Percentiles rank a stretch among this genome's conserved stretches.
These are phyloP conservation scores for Neurospora hispaniola DNA, from an alignment of 495 filamentous ascomycete genomes.

Conservation along the genomic window DNA sequence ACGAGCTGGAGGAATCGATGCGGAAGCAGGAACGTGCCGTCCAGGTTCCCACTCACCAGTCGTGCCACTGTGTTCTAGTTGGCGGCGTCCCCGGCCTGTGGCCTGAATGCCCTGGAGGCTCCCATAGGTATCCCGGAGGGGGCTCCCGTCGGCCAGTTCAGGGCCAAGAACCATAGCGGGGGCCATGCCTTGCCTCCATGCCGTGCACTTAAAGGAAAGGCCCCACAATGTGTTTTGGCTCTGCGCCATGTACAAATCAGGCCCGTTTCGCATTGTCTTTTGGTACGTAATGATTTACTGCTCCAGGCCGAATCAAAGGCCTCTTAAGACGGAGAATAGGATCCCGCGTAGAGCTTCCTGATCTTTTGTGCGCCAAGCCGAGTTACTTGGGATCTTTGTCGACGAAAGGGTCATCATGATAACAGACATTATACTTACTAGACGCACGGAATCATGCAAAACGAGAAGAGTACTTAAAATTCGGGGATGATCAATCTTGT, in stretches of 20 bases:
- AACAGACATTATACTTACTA: neutral
- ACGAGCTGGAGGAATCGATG: neutral
- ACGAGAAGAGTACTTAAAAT: neutral
- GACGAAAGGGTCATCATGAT: neutral
- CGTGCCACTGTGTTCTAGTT: constrained; percentile 4
- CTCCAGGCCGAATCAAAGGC: neutral
- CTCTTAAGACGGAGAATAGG: neutral
- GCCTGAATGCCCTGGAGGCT: no score
- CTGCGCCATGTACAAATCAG: neutral
- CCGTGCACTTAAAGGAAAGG: neutral
- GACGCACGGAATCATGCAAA: neutral
- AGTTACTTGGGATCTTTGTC: neutral
- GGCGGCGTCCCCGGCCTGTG: neutral
- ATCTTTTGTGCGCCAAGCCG: neutral
- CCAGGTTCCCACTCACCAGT: neutral
- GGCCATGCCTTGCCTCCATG: neutral
- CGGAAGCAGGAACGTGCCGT: neutral
- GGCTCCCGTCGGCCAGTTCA: neutral
- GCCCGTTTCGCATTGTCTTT: neutral
- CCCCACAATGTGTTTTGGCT: neutral
- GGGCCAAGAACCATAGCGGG: neutral
- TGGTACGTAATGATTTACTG: neutral
- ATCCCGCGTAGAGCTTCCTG: neutral
- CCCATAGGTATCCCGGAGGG: neutral
- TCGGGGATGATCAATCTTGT: neutral